Evolutionary conservation across 2,329 filamentous ascomycete species (phyloP).

Genomic region (Basipetospora sp.): DNA sequence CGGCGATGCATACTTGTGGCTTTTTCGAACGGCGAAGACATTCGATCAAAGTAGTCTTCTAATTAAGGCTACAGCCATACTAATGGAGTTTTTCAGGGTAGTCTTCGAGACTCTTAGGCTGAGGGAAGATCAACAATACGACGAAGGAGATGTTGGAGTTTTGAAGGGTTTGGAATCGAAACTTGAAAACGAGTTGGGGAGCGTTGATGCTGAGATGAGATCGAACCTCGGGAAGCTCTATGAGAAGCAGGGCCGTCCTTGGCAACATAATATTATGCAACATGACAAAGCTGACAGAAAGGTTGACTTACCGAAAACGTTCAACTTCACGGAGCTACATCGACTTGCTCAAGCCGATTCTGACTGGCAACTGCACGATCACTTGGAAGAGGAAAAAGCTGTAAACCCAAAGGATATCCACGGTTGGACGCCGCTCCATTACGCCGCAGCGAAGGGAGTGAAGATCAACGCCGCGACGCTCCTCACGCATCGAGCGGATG

Average conservation of each 20-base stretch:
- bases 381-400: conserved; percentile 1
- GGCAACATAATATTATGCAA: too few species aligned
- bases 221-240: neutral
- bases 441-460: conserved; percentile 5
- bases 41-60: conserved; percentile 3
- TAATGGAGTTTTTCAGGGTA: conserved; percentile 9
- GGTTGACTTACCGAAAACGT: neutral
- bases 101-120: conserved; percentile 6
- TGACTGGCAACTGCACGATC: too few species aligned
- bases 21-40: conserved; percentile 6
- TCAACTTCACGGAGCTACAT: neutral
- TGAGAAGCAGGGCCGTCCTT: neutral
- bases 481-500: conserved; percentile 5
- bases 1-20: conserved; percentile 9
- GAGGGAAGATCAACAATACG: neutral
- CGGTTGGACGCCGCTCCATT: conserved; percentile 13
- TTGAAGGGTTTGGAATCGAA: neutral
- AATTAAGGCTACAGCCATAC: conserved; percentile 8
- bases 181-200: neutral
- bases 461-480: neutral
- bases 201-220: neutral
- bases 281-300: neutral
- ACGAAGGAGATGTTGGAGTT: neutral
- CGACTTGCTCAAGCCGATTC: neutral
- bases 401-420: conserved; percentile 9